Evolutionary conservation across 2,329 filamentous ascomycete species (phyloP).

Genomic region (Aspergillus uvarum): DNA sequence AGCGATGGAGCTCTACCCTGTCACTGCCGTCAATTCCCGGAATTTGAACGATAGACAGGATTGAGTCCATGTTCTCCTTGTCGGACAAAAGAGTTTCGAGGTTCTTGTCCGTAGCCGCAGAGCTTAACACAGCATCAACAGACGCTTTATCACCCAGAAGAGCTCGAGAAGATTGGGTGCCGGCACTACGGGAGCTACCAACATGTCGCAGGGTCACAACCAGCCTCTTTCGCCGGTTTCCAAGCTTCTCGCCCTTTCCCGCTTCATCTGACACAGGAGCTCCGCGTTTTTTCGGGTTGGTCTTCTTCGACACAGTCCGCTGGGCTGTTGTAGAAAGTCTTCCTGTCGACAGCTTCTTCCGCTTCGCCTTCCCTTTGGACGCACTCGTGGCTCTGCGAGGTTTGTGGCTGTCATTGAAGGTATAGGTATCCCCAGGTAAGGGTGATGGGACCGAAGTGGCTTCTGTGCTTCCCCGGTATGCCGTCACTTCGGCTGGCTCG

Average conservation of each 20-base stretch:
- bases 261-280: neutral
- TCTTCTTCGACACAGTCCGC: neutral
- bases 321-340: neutral
- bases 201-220: neutral
- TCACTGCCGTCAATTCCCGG: neutral
- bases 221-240: neutral
- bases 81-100: neutral
- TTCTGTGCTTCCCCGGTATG: slow-evolving; percentile 2
- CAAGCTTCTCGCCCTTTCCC: neutral
- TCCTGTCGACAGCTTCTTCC: neutral
- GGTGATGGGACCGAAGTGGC: slow-evolving; percentile 21
- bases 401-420: neutral
- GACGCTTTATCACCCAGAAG: neutral
- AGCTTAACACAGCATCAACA: neutral
- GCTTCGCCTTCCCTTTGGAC: neutral
- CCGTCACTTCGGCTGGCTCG: slow-evolving; percentile 9
- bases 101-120: neutral
- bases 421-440: neutral
- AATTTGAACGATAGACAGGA: neutral
- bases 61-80: neutral
- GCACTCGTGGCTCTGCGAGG: neutral
- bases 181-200: neutral
- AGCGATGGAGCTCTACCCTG: neutral
- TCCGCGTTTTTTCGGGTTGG: neutral
- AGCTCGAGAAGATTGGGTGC: neutral